Conservation (phyloP, 164 flowering plant genomes). For the Tetrastigma voinierianum region DNA sequence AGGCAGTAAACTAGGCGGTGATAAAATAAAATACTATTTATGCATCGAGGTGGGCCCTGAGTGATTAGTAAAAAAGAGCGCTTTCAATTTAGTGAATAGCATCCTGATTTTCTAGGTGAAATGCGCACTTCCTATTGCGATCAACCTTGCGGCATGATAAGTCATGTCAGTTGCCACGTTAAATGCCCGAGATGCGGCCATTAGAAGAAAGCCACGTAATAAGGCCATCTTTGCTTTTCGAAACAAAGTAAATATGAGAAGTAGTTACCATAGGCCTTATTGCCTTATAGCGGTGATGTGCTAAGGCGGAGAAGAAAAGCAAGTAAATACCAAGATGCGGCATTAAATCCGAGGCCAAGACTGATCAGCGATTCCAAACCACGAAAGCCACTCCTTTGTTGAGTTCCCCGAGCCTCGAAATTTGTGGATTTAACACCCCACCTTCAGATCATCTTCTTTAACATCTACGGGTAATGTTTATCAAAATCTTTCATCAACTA, state of each 20-base stretch:
- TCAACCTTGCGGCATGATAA: slow-evolving; percentile 78
- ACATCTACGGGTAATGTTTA: slow-evolving; percentile 55
- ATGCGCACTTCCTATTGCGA: slow-evolving; percentile 79
- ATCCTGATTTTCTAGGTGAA: neutral
- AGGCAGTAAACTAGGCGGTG: too few relatives aligned
- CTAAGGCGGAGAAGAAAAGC: neutral
- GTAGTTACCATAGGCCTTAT: neutral
- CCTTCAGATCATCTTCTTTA: slow-evolving; percentile 93
- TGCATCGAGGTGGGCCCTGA: too few relatives aligned
- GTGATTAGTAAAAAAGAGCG: too few relatives aligned
- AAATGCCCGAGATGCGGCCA: slow-evolving; percentile 79
- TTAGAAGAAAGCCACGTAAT: slow-evolving; percentile 64
- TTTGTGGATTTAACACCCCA: slow-evolving; percentile 98
- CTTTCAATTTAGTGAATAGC: too few relatives aligned
- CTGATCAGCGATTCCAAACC: slow-evolving; percentile 69
- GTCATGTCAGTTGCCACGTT: slow-evolving; percentile 88
- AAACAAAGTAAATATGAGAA: neutral
- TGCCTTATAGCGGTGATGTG: neutral
- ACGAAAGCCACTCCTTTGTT: slow-evolving; percentile 75
- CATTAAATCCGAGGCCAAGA: slow-evolving; percentile 74
- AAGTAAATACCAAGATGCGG: slow-evolving; percentile 66
- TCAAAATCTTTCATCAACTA: too few relatives aligned
- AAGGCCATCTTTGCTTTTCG: slow-evolving; percentile 77
- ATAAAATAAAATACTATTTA: too few relatives aligned
- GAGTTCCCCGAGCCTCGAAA: slow-evolving; percentile 82